phyloP scores from a whole-genome alignment of 2,329 filamentous ascomycete species.

The Claviceps cyperi region DNA sequence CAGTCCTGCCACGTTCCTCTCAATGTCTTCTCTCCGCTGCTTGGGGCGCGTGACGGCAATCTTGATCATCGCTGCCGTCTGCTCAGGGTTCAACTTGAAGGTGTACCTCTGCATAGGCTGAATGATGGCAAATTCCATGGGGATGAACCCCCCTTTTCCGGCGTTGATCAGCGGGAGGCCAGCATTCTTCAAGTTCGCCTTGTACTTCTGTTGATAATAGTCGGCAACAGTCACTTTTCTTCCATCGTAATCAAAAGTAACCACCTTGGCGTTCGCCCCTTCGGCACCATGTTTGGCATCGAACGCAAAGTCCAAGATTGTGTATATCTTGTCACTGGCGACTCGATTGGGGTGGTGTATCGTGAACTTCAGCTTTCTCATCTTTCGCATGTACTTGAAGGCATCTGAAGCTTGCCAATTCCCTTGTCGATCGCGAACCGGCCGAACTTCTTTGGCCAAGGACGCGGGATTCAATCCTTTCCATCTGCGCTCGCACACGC shows the following conservation, averaged over 20 bases:
- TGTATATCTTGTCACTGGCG: conserved; percentile 33
- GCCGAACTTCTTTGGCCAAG: conserved; percentile 20
- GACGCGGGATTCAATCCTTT: conserved; percentile 14
- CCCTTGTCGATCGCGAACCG: conserved; percentile 15
- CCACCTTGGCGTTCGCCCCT: conserved; percentile 34
- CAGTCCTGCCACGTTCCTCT: conserved; percentile 40
- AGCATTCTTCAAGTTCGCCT: conserved; percentile 29
- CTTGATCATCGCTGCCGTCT: conserved; percentile 83
- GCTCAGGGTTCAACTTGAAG: conserved; percentile 43
- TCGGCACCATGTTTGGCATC: conserved; percentile 25
- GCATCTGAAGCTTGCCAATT: conserved; percentile 29
- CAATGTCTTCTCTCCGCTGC: conserved; percentile 53
- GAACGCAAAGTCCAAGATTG: conserved; percentile 36
- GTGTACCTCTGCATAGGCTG: conserved; percentile 43
- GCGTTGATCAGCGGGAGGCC: conserved; percentile 44
- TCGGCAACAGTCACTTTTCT: conserved; percentile 33
- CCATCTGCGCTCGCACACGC: conserved; percentile 14
- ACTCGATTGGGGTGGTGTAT: conserved; percentile 35
- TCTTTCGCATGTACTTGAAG: conserved; percentile 39
- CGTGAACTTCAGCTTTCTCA: conserved; percentile 41
- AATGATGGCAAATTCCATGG: conserved; percentile 45
- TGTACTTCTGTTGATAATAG: conserved; percentile 43
- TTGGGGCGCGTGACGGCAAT: conserved; percentile 70
- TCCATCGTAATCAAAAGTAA: conserved; percentile 39
- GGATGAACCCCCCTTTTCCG: conserved; percentile 38